Conservation (phyloP, 768 basidiomycete species). For the Tricholoma sp. region DNA sequence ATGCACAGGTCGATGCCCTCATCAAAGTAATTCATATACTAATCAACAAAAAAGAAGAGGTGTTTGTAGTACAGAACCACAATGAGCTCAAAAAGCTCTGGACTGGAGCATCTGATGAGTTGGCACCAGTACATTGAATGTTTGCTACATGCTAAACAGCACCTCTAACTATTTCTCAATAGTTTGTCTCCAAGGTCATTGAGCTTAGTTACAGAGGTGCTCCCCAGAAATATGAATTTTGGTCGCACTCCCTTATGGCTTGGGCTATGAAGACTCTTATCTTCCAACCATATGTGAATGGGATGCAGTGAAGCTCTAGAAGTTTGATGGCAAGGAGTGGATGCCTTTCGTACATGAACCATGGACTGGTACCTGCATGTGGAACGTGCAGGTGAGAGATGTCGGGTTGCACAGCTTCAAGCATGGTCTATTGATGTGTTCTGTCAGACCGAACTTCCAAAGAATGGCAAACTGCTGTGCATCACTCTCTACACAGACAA, state of each 20-base stretch:
- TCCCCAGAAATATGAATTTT: neutral
- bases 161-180: neutral
- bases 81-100: neutral
- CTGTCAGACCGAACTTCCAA: conserved; percentile 15
- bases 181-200: neutral
- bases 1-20: neutral
- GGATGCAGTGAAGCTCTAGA: neutral
- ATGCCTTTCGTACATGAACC: conserved; percentile 30
- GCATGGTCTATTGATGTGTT: neutral
- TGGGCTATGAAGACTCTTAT: neutral
- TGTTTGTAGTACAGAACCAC: neutral
- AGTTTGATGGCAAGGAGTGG: conserved; percentile 18
- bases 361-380: conserved; percentile 31
- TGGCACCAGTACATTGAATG: neutral
- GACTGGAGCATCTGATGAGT: neutral
- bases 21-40: neutral
- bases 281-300: neutral
- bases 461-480: conserved; percentile 20
- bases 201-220: neutral
- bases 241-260: neutral
- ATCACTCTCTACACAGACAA: conserved; percentile 39
- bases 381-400: conserved; percentile 29
- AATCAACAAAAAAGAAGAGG: neutral
- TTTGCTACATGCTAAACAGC: too few species aligned
- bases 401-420: neutral